Base-by-base conservation (phyloP, 441 rosid genomes). In the Erodium texanum region DNA sequence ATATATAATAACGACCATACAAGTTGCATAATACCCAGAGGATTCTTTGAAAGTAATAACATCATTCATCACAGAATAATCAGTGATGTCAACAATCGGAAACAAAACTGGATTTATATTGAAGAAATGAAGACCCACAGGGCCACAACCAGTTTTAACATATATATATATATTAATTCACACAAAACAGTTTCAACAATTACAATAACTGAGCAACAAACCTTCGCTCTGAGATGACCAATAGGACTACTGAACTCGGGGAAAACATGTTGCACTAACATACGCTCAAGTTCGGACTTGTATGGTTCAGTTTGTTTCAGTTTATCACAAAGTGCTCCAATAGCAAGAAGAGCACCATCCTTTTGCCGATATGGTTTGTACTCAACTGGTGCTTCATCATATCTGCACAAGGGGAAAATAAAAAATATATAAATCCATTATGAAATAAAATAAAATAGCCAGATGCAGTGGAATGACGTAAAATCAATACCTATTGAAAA, bases 191-290 rank as follows among this genome's bases (percentile, higher is more conserved):
- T 9, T 36, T 36, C 43, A 36, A 36, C 8, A 9, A 36, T 9
- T 36, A 0, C 1, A 2, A 43, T 43, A 12, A 3, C 50, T 43
- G 14, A 14, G 68, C 50, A 45, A 70, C 73, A 71, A 43, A 94
- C 99, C 99, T 92, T 92, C 50, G 98, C 98, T 82, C 99, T 83
- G 68, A 95, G 95, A 78, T 95, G 98, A 76, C 99, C 99, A 77
- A 82, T 88, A 45, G 90, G 98, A 68, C 98, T 90, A 69, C 74
- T 80, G 73, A 95, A 95, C 83, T 95, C 99, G 63, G 98, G 98
- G 77, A 92, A 92, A 72, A 92, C 99, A 79, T 95, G 97, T 77
- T 92, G 99, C 80, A 92, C 90, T 75, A 95, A 80, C 98, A 95
- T 92, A 64, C 77, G 85, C 82, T 95, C 99, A 78, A 95, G 79